Evolutionary conservation across 1,284 basidiomycete genomes (phyloP).

Genomic region (Rhodotorula sp.): DNA sequence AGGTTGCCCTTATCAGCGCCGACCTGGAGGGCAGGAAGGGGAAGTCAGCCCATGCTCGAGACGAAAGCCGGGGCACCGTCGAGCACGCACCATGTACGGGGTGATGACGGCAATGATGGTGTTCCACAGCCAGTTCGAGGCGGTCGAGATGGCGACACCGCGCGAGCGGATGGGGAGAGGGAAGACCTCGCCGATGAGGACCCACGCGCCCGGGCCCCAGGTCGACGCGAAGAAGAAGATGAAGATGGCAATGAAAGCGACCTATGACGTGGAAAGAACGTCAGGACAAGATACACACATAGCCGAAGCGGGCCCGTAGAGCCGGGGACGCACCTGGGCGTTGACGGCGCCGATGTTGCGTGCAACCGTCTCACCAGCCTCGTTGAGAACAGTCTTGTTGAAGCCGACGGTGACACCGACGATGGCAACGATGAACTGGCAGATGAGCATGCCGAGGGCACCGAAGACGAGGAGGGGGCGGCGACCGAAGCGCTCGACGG

Average conservation of each 20-base stretch:
- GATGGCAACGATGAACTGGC: conserved; percentile 48
- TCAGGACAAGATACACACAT: neutral
- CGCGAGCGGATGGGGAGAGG: conserved; percentile 44
- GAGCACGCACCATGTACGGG: conserved; percentile 35
- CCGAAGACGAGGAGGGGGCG: conserved; percentile 63
- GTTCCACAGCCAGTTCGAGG: conserved; percentile 53
- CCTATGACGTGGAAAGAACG: neutral
- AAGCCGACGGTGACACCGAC: conserved; percentile 44
- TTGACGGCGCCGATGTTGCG: conserved; percentile 45
- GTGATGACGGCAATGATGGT: conserved; percentile 46
- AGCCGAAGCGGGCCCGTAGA: neutral
- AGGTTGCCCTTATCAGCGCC: conserved; percentile 36
- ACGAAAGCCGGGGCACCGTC: neutral
- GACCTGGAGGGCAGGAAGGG: neutral
- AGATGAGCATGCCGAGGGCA: conserved; percentile 64
- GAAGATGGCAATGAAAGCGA: conserved; percentile 49
- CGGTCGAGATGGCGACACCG: conserved; percentile 48
- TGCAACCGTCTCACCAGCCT: conserved; percentile 31
- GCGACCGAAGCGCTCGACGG: conserved; percentile 48
- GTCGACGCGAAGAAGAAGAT: conserved; percentile 47
- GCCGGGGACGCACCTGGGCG: conserved; percentile 24
- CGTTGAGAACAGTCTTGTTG: conserved; percentile 33
- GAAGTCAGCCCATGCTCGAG: too few relatives aligned
- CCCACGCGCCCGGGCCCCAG: conserved; percentile 46
- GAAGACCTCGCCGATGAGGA: conserved; percentile 43